These are phyloP conservation scores for Friedmanniomyces endolithicus DNA, from an alignment of 495 filamentous ascomycete species.

Conservation along the genomic window DNA sequence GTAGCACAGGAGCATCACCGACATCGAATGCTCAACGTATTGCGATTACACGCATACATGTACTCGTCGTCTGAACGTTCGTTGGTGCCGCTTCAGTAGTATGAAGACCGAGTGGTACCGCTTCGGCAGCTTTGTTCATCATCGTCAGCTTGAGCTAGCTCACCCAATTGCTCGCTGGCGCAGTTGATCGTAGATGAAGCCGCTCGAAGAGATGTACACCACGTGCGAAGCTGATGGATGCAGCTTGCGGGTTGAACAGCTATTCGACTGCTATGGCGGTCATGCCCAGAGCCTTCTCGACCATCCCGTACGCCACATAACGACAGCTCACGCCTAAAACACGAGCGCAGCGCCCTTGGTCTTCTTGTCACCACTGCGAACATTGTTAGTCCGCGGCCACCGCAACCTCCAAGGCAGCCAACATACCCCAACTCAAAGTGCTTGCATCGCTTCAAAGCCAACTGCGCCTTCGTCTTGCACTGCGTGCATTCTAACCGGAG, in stretches of 20 bases:
- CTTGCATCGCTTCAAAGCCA: conserved; percentile 98
- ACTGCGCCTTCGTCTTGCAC: conserved; percentile 98
- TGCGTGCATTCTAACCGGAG: conserved; percentile 87
- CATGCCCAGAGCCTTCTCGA: neutral
- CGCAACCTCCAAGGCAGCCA: neutral
- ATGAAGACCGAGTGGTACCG: too few relatives aligned
- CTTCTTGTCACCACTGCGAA: conserved; percentile 98
- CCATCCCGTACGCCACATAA: conserved; percentile 6
- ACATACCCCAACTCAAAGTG: conserved; percentile 98
- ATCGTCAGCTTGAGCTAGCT: too few relatives aligned
- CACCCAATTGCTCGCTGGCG: too few relatives aligned
- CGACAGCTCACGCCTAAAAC: conserved; percentile 48
- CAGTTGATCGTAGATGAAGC: too few relatives aligned
- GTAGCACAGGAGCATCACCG: too few relatives aligned
- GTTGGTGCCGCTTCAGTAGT: too few relatives aligned
- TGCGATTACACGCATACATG: too few relatives aligned
- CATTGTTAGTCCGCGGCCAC: conserved; percentile 3
- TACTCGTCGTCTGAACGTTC: too few relatives aligned
- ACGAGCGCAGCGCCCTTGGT: conserved; percentile 99
- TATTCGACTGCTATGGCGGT: neutral
- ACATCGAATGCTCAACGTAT: too few relatives aligned
- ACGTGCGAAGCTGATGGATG: neutral
- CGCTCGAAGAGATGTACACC: too few relatives aligned
- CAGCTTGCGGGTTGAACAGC: neutral
- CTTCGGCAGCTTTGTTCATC: too few relatives aligned